Evolutionary conservation across 371 early-diverging fungal genomes (phyloP), one percentile per base, ranked within the genome.

Genomic region (Mortierella sp.): DNA sequence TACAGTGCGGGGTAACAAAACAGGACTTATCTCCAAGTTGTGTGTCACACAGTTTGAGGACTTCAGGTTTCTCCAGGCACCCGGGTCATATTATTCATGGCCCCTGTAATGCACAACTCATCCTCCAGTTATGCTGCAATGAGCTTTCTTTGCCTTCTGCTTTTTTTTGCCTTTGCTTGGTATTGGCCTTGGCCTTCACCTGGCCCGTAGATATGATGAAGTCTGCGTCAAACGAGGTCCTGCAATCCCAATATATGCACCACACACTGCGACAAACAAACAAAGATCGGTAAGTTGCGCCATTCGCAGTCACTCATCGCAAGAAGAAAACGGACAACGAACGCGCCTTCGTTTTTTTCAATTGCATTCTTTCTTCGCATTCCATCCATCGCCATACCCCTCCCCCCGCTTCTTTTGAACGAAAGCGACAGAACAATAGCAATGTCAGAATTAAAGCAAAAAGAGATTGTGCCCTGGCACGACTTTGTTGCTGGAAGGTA

Each of bases 401-500:
- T 23, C 8, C 28, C 17, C 15, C 24, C 42, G n/a, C 49, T 5
- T 27, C 52, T 27, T 14, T 24, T 32, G 12, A 30, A 11, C 12
- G 3, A n/a, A n/a, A n/a, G n/a, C n/a, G n/a, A n/a, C 41, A 27
- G 50, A 19, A 21, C 27, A 11, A 47, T 21, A 27, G 37, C 31
- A 31, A 64, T 65, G 59, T 24, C 65, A 17, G 65, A 69, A 32
- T 32, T 51, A 47, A 76, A 64, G 50, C 56, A 60, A 31, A 69
- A 69, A 50, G 78, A 76, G 31, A 64, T 76, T 26, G 78, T 65
- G 15, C 62, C 66, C 32, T 84, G 84, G 85, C 81, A 85, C 60
- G 87, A 88, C 76, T 88, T 88, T 80, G 80, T 83, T n/a, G 88
- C 88, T 27, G 88, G 88, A 68, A 83, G 82, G 79, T 80, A 79